phyloP scores from a whole-genome alignment of 495 filamentous ascomycete genomes.

The Annulohypoxylon maeteangense region DNA sequence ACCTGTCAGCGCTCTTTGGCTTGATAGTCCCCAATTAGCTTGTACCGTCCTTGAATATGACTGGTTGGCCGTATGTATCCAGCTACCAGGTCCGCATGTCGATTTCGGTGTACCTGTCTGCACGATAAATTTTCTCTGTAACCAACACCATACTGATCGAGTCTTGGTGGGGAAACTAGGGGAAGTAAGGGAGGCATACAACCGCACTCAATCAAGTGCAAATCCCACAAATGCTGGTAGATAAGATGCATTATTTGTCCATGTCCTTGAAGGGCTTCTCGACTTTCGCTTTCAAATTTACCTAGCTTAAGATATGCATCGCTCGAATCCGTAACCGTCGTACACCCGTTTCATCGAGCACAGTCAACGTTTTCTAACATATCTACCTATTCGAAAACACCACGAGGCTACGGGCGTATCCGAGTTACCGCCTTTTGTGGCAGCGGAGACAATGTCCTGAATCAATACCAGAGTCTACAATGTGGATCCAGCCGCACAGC shows the following conservation, averaged over 20 bases:
- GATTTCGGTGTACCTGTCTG: background rate
- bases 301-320: background rate
- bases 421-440: background rate
- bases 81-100: background rate
- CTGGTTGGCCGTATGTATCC: constrained; percentile 3
- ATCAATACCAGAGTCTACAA: background rate
- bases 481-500: background rate
- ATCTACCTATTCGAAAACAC: background rate
- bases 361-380: background rate
- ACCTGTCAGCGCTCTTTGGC: background rate
- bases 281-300: background rate
- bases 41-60: constrained; percentile 2
- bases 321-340: background rate
- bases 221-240: background rate
- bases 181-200: constrained; percentile 14
- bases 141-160: constrained; percentile 16
- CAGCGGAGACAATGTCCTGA: background rate
- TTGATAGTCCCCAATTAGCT: background rate
- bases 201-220: background rate
- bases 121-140: constrained; percentile 9
- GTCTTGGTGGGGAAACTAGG: background rate
- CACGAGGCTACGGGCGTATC: background rate
- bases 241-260: constrained; percentile 9
- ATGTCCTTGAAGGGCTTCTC: background rate
- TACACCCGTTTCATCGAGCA: background rate